phyloP scores from a whole-genome alignment of 768 basidiomycete species.

The Lanmaoa pseudosensibilis region DNA sequence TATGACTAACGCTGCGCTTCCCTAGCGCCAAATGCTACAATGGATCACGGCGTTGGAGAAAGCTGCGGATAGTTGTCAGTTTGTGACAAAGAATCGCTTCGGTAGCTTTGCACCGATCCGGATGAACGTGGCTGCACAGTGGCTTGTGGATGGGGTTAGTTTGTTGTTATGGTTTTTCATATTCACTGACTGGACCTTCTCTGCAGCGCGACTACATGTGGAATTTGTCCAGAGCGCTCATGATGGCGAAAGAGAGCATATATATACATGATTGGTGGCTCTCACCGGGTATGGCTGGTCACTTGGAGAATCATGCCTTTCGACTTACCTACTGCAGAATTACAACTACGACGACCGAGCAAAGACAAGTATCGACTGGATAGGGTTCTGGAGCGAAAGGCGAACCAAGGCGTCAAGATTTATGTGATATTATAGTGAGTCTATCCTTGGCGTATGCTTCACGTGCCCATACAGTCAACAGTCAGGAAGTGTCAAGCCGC shows the following conservation, averaged over 20 bases:
- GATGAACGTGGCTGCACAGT: constrained; percentile 91
- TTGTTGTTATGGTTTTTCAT: not conserved
- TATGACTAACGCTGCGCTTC: constrained; percentile 3
- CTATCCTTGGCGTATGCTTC: not conserved
- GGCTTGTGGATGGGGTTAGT: constrained; percentile 95
- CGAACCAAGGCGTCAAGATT: constrained; percentile 93
- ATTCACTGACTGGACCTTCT: constrained; percentile 5
- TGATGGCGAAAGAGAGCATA: constrained; percentile 82
- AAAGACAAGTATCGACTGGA: constrained; percentile 88
- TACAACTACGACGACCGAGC: constrained; percentile 81
- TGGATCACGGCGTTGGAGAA: constrained; percentile 92
- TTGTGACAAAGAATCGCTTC: constrained; percentile 81
- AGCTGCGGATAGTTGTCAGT: constrained; percentile 73
- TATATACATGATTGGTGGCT: constrained; percentile 99
- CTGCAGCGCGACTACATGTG: constrained; percentile 95
- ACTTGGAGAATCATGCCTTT: not conserved
- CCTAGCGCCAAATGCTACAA: constrained; percentile 91
- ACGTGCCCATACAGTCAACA: constrained; percentile 31
- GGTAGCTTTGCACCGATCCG: constrained; percentile 93
- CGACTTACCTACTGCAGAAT: constrained; percentile 45
- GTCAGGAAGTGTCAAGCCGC: constrained; percentile 92
- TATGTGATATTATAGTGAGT: constrained; percentile 91
- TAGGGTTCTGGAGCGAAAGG: constrained; percentile 81
- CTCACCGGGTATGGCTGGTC: constrained; percentile 63
- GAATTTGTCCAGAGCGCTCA: constrained; percentile 90